These are phyloP conservation scores for Ogataea dorogensis DNA, from an alignment of 805 yeast species.

Conservation along the genomic window DNA sequence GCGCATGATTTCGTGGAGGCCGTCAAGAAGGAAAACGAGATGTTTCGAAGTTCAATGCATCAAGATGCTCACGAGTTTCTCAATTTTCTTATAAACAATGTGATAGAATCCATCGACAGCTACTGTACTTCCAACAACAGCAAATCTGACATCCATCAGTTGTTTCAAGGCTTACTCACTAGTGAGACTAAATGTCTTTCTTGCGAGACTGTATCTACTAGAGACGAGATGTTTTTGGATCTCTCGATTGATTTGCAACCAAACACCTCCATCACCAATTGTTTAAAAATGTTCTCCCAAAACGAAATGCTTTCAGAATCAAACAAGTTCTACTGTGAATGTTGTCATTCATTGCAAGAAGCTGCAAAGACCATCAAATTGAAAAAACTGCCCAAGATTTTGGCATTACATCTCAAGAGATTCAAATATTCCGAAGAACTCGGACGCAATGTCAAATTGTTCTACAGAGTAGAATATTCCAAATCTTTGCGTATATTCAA, in stretches of 20 bases:
- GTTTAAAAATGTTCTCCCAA: conserved; percentile 77
- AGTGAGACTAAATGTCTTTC: conserved; percentile 87
- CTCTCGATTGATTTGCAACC: conserved; percentile 80
- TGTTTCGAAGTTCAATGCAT: conserved; percentile 90
- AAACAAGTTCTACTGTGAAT: conserved; percentile 91
- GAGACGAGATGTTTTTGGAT: conserved; percentile 86
- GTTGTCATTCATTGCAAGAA: conserved; percentile 86
- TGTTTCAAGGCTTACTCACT: conserved; percentile 83
- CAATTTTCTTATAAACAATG: conserved; percentile 74
- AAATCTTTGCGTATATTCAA: conserved; percentile 65
- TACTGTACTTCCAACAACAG: conserved; percentile 21
- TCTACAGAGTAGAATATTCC: conserved; percentile 83
- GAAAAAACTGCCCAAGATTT: conserved; percentile 69
- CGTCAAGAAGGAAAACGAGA: conserved; percentile 75
- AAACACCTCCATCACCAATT: conserved; percentile 70
- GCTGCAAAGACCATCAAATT: conserved; percentile 88
- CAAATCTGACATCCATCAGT: conserved; percentile 44
- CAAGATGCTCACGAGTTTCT: conserved; percentile 98
- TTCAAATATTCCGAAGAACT: conserved; percentile 86
- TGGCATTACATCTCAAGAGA: conserved; percentile 84
- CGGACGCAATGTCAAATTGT: conserved; percentile 79
- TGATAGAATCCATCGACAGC: conserved; percentile 51
- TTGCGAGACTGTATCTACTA: conserved; percentile 77
- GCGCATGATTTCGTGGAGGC: conserved; percentile 73
- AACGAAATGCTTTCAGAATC: conserved; percentile 82